These are phyloP conservation scores for Trypanosoma boissoni DNA, from an alignment of 208 protist species.

Conservation along the genomic window DNA sequence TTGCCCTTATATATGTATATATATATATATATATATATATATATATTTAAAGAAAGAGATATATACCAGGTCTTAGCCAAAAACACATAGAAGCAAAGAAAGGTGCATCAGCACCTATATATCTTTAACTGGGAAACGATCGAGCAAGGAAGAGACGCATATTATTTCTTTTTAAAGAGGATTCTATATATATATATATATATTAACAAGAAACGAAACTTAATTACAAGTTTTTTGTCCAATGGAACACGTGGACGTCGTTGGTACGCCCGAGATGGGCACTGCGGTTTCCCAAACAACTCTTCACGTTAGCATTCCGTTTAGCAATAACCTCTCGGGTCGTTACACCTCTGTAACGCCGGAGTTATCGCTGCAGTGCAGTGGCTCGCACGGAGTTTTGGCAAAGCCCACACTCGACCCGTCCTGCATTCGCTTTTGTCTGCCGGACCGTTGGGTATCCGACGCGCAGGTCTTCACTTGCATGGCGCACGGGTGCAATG, in stretches of 20 bases:
- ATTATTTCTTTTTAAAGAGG: too few relatives aligned
- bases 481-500: slow-evolving; percentile 78
- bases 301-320: slow-evolving; percentile 18
- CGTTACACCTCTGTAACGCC: too few relatives aligned
- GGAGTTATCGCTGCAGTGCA: too few relatives aligned
- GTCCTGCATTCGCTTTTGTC: slow-evolving; percentile 50
- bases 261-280: slow-evolving; percentile 16
- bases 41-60: too few relatives aligned
- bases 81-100: slow-evolving; percentile 11
- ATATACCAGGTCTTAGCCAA: too few relatives aligned
- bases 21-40: too few relatives aligned
- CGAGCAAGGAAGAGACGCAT: too few relatives aligned
- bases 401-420: slow-evolving; percentile 64
- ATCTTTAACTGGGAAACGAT: too few relatives aligned
- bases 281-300: not conserved
- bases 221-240: too few relatives aligned
- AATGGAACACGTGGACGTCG: slow-evolving; percentile 29
- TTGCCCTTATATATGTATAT: slow-evolving; percentile 18
- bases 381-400: too few relatives aligned
- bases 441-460: slow-evolving; percentile 58
- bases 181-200: not conserved
- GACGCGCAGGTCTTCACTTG: slow-evolving; percentile 74
- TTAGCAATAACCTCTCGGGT: not conserved
- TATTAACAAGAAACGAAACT: too few relatives aligned
- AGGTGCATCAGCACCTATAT: too few relatives aligned